Base-by-base conservation (phyloP, 495 filamentous ascomycete genomes). In the Bombardia bombarda region DNA sequence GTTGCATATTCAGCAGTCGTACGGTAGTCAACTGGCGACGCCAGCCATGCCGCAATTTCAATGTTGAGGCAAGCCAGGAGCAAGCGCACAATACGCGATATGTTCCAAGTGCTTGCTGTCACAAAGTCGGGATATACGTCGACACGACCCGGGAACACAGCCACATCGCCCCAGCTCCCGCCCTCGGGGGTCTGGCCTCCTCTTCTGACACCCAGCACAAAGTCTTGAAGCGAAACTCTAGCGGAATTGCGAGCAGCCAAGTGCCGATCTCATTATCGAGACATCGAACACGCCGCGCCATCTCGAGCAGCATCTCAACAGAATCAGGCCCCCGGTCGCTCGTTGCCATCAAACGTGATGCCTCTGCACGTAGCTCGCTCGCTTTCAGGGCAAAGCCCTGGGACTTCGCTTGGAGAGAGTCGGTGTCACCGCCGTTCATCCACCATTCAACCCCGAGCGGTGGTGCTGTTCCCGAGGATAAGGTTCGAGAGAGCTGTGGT, bases 141-240 rank as follows among this genome's bases (percentile, higher is more conserved):
- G 21, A 78, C 57, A n/a, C 66, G 60, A 18, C 74, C 74, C 0
- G 73, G 71, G 44, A 66, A 78, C 0, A 68, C 65, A n/a, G 73
- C 71, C 6, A 57, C 52, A 19, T 63, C 46, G 7, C 36, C 30
- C 38, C 64, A 62, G 40, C 67, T 58, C 7, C 55, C 60, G 16
- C 55, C 57, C 16, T 57, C 51, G 38, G 41, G 16, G 14, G 21
- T 5, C 12, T 51, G 6, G 62, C 38, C 24, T 58, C 51, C 48
- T 72, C 66, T 18, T 65, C 60, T 50, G 62, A 65, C 12, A 69
- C 62, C 66, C 68, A 73, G 20, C 65, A 66, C 4, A 72, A 55
- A 13, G 70, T 73, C 28, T 50, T 52, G 47, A 49, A 61, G 4
- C 47, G 49, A 50, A 57, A 70, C 1, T 62, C 49, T 4, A 47